Base-by-base conservation (phyloP, 805 yeast species). In the Maudiozyma serrabonitensis region DNA sequence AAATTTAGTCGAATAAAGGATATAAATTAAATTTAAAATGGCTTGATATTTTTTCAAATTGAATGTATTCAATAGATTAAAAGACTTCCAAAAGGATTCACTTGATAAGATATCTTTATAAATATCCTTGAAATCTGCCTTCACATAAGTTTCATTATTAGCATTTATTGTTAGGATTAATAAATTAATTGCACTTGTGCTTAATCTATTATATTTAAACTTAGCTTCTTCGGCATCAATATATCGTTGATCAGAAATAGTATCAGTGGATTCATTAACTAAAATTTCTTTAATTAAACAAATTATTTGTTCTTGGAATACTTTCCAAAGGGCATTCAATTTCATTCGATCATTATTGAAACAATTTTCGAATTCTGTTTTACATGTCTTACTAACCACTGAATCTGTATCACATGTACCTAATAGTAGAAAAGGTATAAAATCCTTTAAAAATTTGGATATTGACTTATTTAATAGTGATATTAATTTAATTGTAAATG, bases 171-270 rank as follows among this genome's bases (percentile, higher is more conserved):
- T 51, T 34, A 64, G 63, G 1, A 66, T 69, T n/a, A 82, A 58
- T 63, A 83, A 66, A 42, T 67, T 67, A 7, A 85, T 55, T 1
- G 81, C 67, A 6, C 80, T 69, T 37, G 73, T 71, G 15, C 80
- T 59, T 2, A 82, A 73, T 50, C 95, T 69, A 28, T 73, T 70
- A 59, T 80, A 86, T 61, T 86, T 87, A 18, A 80, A 66, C 28
- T 70, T 70, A 0, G 86, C 75, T 52, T 88, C 95, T 43, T 81
- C 86, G 45, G 75, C 75, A 3, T 80, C 74, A 18, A 81, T 75
- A 56, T 78, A 80, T 49, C 95, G 71, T 59, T 82, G 84, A 58
- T 90, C 96, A 1, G 90, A 80, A 19, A 90, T 64, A 0, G 88
- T 75, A 15, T 76, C 80, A 4, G 74, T 74, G 2, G 78, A 70